Evolutionary conservation across 176 grass and related monocot genomes (phyloP).

Genomic region (Pontederia crassipes): DNA sequence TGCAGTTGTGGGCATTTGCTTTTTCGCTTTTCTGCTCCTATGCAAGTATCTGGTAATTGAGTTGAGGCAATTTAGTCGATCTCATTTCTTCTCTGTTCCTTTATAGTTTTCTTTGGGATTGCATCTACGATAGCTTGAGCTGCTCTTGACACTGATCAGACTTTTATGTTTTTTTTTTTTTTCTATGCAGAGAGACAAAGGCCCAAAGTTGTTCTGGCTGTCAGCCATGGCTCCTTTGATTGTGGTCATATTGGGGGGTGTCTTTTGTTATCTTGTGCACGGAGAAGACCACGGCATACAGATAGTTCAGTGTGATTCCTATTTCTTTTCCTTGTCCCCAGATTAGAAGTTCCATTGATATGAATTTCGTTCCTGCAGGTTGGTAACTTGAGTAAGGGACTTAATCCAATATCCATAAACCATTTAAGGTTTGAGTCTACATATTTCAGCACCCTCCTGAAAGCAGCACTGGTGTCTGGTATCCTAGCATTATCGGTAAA

Average conservation of each 20-base stretch:
- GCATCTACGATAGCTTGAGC: conserved; percentile 5
- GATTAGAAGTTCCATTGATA: not conserved
- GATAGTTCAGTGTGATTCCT: conserved; percentile 38
- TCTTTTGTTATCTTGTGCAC: conserved; percentile 73
- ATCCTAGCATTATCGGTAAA: conserved; percentile 78
- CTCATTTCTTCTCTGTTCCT: too few species aligned
- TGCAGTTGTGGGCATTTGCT: conserved; percentile 60
- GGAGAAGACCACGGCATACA: conserved; percentile 77
- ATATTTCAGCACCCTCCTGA: conserved; percentile 34
- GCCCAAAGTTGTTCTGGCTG: conserved; percentile 74
- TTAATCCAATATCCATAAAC: conserved; percentile 66
- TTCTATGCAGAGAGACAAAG: conserved; percentile 57
- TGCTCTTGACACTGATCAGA: not conserved
- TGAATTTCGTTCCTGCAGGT: conserved; percentile 37
- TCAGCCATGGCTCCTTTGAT: conserved; percentile 73
- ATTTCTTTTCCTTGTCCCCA: not conserved
- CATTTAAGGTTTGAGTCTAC: conserved; percentile 40
- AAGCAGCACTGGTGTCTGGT: conserved; percentile 62
- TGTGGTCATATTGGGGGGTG: conserved; percentile 58
- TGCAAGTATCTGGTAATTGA: conserved; percentile 63
- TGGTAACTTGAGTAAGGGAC: conserved; percentile 73
- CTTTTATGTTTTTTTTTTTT: not conserved
- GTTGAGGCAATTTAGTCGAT: not conserved
- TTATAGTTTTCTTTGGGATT: not conserved
- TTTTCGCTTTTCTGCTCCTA: conserved; percentile 51